These are phyloP conservation scores for Alternaria brassicicola DNA, from an alignment of 2,329 filamentous ascomycete genomes.

Conservation along the genomic window DNA sequence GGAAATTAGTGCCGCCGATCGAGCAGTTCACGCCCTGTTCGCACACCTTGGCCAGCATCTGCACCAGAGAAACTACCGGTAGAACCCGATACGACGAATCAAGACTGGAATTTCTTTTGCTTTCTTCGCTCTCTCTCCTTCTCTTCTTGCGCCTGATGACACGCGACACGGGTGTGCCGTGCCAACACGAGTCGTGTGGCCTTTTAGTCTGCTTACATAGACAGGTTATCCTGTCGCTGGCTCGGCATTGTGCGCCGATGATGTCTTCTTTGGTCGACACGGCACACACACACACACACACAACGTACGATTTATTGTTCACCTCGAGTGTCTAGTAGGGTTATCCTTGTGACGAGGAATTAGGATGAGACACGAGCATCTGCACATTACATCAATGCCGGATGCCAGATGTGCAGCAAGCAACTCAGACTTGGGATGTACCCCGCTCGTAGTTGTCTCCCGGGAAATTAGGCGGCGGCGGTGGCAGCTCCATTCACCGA, in stretches of 20 bases:
- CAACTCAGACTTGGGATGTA: not conserved
- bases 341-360: not conserved
- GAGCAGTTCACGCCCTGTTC: conserved; percentile 16
- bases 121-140: no score
- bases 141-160: no score
- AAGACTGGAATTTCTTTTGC: not conserved
- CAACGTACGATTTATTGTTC: no score
- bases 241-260: no score
- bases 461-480: not conserved
- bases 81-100: not conserved
- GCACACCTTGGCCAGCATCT: conserved; percentile 5
- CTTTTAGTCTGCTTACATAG: no score
- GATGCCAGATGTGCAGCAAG: not conserved
- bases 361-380: not conserved
- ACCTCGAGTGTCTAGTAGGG: not conserved
- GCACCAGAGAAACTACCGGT: not conserved
- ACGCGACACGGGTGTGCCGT: not conserved
- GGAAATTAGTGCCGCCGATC: conserved; percentile 9
- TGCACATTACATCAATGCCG: no score
- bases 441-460: not conserved
- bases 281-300: no score
- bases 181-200: not conserved
- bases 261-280: no score
- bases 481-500: not conserved
- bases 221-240: no score